Conservation (phyloP, 352 stramenopile species). For the Globisporangium takayamanum region DNA sequence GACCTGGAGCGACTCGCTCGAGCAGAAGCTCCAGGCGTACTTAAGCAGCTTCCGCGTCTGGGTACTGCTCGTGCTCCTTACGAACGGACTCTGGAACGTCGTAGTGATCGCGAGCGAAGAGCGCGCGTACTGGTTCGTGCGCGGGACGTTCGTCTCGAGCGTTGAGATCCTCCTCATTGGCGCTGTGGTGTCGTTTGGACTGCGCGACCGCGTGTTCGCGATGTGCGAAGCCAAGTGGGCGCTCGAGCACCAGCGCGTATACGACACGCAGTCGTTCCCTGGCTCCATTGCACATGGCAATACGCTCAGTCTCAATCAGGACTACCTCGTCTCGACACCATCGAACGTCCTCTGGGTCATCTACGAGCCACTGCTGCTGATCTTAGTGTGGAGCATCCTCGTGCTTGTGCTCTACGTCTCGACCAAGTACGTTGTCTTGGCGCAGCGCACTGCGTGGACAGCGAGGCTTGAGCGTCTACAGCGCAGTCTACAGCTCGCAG, state of each 20-base stretch:
- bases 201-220: slow-evolving; percentile 12
- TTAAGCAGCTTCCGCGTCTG: slow-evolving; percentile 32
- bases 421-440: no score
- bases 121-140: slow-evolving; percentile 21
- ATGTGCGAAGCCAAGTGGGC: slow-evolving; percentile 20
- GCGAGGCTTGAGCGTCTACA: not conserved
- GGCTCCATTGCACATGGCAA: slow-evolving; percentile 18
- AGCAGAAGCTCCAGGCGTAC: slow-evolving; percentile 29
- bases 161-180: slow-evolving; percentile 17
- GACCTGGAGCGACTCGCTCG: slow-evolving; percentile 24
- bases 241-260: slow-evolving; percentile 19
- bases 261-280: slow-evolving; percentile 12
- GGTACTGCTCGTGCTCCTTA: slow-evolving; percentile 21
- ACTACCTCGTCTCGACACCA: slow-evolving; percentile 7
- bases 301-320: slow-evolving; percentile 17
- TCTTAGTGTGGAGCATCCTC: not conserved
- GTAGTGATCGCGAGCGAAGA: slow-evolving; percentile 26
- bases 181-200: slow-evolving; percentile 3
- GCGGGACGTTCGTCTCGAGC: slow-evolving; percentile 17
- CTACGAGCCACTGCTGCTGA: slow-evolving; percentile 10
- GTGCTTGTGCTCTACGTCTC: slow-evolving; percentile 2
- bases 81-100: slow-evolving; percentile 23
- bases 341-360: slow-evolving; percentile 13
- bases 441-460: not conserved
- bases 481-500: not conserved